Evolutionary conservation across 2,329 filamentous ascomycete genomes (phyloP).

Genomic region (Apiospora marii): DNA sequence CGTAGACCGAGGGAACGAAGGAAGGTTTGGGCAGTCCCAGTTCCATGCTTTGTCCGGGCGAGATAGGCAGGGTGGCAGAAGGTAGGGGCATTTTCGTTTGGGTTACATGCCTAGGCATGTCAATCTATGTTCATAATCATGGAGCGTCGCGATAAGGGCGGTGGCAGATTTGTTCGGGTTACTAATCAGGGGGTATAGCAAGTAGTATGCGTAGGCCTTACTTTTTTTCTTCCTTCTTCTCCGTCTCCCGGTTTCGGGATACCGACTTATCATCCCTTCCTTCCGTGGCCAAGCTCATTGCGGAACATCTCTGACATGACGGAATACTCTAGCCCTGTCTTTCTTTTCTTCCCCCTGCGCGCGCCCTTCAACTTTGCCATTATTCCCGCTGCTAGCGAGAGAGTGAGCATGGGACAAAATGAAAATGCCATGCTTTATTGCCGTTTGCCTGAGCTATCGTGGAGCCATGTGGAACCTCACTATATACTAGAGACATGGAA

Average conservation of each 20-base stretch:
- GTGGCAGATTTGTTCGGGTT: neutral
- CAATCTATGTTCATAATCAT: neutral
- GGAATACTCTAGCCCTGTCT: neutral
- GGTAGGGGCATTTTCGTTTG: neutral
- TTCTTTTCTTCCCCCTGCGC: neutral
- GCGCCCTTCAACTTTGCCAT: neutral
- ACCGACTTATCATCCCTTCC: neutral
- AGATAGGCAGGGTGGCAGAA: neutral
- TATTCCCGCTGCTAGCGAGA: neutral
- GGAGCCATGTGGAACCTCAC: constrained; percentile 4
- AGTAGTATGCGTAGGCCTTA: neutral
- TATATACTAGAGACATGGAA: constrained; percentile 8
- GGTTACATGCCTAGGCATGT: neutral
- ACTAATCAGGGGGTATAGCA: neutral
- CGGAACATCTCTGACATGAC: no score
- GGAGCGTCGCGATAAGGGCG: no score
- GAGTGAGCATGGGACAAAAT: neutral
- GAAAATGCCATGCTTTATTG: neutral
- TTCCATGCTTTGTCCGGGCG: neutral
- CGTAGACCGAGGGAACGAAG: neutral
- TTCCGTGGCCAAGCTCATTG: neutral
- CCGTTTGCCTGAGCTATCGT: constrained; percentile 7
- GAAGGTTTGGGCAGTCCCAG: neutral
- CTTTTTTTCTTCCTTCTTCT: neutral
- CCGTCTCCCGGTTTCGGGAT: neutral